Conservation (phyloP, 2,329 filamentous ascomycete genomes). For the Fusarium fujikuroi region DNA sequence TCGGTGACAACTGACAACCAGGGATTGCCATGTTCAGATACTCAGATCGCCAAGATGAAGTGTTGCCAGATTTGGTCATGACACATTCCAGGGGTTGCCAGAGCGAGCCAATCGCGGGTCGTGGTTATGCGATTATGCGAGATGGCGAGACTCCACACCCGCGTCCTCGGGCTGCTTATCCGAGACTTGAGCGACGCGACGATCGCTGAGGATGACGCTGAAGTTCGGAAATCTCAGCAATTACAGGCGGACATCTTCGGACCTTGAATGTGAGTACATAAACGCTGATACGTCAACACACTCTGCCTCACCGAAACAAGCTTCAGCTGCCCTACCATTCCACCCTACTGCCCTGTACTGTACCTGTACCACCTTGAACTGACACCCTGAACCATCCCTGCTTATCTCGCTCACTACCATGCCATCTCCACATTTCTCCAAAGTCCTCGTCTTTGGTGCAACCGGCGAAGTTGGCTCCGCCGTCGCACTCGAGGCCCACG, state of each 20-base stretch:
- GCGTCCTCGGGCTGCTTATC: background rate
- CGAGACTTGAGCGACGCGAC: background rate
- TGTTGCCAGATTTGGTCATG: background rate
- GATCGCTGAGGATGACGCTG: background rate
- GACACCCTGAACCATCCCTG: background rate
- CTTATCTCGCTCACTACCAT: background rate
- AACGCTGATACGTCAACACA: background rate
- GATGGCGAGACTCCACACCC: background rate
- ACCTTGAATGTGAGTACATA: background rate
- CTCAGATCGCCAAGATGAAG: background rate
- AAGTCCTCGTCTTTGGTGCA: constrained; percentile 8
- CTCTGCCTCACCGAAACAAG: background rate
- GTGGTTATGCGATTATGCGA: background rate
- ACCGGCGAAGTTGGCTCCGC: constrained; percentile 7
- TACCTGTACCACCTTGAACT: background rate
- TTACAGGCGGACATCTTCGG: background rate
- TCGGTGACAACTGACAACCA: too few species aligned
- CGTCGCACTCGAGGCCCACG: background rate
- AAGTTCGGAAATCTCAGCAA: background rate
- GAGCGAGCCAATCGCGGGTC: background rate
- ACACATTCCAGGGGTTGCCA: background rate
- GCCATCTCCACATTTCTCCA: background rate
- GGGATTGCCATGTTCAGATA: background rate
- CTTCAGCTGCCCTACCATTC: background rate
- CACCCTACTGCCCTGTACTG: background rate